Evolutionary conservation across 2,329 filamentous ascomycete species (phyloP), one percentile per base, ranked within the genome.

Genomic region (Talaromyces amestolkiae): DNA sequence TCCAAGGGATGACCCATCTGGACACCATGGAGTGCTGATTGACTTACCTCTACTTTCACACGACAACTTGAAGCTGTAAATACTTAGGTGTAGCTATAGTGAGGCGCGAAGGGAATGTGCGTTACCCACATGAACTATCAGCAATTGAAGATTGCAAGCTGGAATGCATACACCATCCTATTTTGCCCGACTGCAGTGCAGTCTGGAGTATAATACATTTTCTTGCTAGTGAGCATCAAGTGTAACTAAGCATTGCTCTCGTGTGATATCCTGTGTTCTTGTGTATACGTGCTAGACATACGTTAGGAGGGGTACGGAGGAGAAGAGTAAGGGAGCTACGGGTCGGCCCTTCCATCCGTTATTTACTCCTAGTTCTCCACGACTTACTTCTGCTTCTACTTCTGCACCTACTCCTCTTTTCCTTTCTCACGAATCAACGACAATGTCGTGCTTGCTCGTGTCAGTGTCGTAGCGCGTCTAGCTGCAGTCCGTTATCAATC

Each of bases 401-500:
- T 53, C 17, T n/a, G 8, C 35, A 24, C 31, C 31, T 56, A 33
- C 27, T n/a, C 13, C n/a, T 54, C 7, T 35, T 35, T 22, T 56
- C 11, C 24, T 17, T 24, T 37, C 11, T 37, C n/a, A 8, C 31
- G 31, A 56, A 33, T 56, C 51, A 37, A 22, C 8, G 27, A 19
- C 17, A 10, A 56, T 54, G 49, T 63, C 49, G 60, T 54, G 60
- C 37, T 58, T 31, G 31, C 3, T 11, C 11, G 11, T 37, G 33
- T 56, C 31, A 13, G 4, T 56, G 33, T 37, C 31, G 19, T 56
- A 39, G 27, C 27, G 27, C 7, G 7, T 31, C 27, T 7, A 31
- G 35, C 59, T 61, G 31, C 58, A 51, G 11, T 39, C 13, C 22
- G 47, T 61, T 61, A 53, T 61, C 59, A 31, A 53, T 31, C 59